phyloP scores from a whole-genome alignment of 164 flowering plant genomes.

The Nymphaea thermarum region DNA sequence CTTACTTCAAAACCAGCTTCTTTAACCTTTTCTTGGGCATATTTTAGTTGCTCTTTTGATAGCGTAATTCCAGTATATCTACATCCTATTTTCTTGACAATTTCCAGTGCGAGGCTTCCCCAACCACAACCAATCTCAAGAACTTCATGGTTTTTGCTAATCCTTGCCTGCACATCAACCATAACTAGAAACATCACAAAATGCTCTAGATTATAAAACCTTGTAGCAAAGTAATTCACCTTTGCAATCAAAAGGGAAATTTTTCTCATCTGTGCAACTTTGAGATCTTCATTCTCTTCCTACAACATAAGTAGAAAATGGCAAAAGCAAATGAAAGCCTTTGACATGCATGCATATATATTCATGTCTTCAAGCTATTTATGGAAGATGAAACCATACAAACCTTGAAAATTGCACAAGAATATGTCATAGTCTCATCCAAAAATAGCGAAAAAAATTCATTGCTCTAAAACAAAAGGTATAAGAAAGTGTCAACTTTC shows the following conservation, averaged over 20 bases:
- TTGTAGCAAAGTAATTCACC: conserved; percentile 20
- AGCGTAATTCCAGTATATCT: conserved; percentile 91
- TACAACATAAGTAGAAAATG: conserved; percentile 9
- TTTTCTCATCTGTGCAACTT: conserved; percentile 73
- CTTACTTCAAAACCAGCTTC: conserved; percentile 80
- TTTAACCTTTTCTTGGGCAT: conserved; percentile 60
- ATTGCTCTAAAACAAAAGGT: conserved; percentile 45
- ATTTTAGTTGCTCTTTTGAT: conserved; percentile 66
- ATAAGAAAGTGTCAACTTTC: conserved; percentile 1
- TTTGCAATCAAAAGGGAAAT: conserved; percentile 66
- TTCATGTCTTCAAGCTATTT: too few relatives aligned
- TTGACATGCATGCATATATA: too few relatives aligned
- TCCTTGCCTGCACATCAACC: conserved; percentile 36
- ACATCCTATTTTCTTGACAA: conserved; percentile 79
- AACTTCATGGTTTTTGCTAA: conserved; percentile 49
- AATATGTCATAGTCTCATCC: conserved; percentile 95
- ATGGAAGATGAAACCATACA: not conserved
- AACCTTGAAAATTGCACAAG: conserved; percentile 85
- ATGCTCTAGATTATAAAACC: not conserved
- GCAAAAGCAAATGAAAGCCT: not conserved
- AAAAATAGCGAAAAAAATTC: conserved; percentile 77
- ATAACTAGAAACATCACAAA: not conserved
- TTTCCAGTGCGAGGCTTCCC: conserved; percentile 90
- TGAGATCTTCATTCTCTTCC: conserved; percentile 65
- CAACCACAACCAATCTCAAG: conserved; percentile 95